Base-by-base conservation (phyloP, 495 filamentous ascomycete species). In the Friedmanniomyces simplex region DNA sequence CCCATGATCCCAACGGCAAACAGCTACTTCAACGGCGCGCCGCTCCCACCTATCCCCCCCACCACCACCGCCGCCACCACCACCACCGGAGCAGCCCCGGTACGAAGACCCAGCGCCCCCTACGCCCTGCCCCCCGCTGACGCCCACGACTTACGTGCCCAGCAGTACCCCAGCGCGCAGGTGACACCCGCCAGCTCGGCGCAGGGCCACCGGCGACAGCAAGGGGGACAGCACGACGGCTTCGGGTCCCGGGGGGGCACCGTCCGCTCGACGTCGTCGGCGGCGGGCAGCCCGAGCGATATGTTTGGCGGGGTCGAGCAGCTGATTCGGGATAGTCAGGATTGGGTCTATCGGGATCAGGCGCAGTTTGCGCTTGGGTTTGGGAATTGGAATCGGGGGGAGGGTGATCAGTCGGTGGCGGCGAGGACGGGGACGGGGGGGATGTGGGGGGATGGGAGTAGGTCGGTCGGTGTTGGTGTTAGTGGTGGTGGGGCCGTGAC, bases 271-370 rank as follows among this genome's bases (percentile, higher is more conserved):
- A 26, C 32, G 60, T 46, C 54, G 39, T 14, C 12, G 14, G n/a
- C 37, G 16, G 60, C 42, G 24, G 48, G 49, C 13, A 64, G 59
- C 11, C 69, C 71, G 2, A 64, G 57, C 13, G 67, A 69, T 20
- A 57, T 74, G 48, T 74, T 72, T 51, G 71, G 72, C 36, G 68
- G 69, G 50, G 66, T 73, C 34, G 68, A 74, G 8, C 54, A 61
- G 30, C 63, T 74, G 14, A 57, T 74, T 16, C 63, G 70, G 28
- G 71, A 73, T n/a, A 61, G 66, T 26, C 66, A 68, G 47, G 69
- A 71, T 18, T 74, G 71, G 71, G 67, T 61, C 50, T 56, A 68
- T 18, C 52, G 63, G 1, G 71, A 74, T 45, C 71, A 72, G 52
- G 55, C 52, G 20, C 65, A 69, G 54, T 62, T 68, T 1, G 70